Evolutionary conservation across 495 filamentous ascomycete genomes (phyloP).

Genomic region (Tuber melanosporum): DNA sequence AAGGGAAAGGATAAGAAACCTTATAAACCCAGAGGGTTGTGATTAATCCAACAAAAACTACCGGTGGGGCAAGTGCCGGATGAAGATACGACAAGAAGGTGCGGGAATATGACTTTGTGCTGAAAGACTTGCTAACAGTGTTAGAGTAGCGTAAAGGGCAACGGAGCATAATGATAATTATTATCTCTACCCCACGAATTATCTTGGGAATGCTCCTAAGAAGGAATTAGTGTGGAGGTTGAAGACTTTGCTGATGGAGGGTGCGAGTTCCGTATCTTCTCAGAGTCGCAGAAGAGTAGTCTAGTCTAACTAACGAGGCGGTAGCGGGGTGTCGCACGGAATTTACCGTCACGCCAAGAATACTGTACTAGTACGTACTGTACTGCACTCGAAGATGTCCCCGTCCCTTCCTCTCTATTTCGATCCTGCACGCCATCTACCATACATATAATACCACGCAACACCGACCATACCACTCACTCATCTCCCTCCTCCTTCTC

Average conservation of each 20-base stretch:
- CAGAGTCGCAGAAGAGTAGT: not conserved
- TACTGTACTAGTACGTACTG: no score
- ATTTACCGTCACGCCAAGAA: not conserved
- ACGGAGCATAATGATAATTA: not conserved
- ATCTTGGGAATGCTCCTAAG: not conserved
- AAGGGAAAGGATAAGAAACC: conserved; percentile 10
- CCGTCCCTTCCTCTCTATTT: not conserved
- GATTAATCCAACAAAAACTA: conserved; percentile 60
- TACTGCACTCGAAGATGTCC: not conserved
- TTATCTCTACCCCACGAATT: not conserved
- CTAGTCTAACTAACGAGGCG: not conserved
- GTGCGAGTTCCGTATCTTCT: not conserved
- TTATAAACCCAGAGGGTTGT: conserved; percentile 66
- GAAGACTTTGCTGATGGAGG: not conserved
- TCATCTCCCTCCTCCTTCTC: not conserved
- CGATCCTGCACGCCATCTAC: not conserved
- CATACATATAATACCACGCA: not conserved
- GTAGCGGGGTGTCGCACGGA: not conserved
- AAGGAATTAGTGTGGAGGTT: not conserved
- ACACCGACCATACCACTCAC: not conserved
- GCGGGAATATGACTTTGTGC: not conserved
- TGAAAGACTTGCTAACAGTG: not conserved
- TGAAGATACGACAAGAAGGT: conserved; percentile 44
- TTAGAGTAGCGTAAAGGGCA: not conserved
- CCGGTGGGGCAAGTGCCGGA: conserved; percentile 55